Conservation (phyloP, 129 eudicot genomes). For the Lonicera japonica region DNA sequence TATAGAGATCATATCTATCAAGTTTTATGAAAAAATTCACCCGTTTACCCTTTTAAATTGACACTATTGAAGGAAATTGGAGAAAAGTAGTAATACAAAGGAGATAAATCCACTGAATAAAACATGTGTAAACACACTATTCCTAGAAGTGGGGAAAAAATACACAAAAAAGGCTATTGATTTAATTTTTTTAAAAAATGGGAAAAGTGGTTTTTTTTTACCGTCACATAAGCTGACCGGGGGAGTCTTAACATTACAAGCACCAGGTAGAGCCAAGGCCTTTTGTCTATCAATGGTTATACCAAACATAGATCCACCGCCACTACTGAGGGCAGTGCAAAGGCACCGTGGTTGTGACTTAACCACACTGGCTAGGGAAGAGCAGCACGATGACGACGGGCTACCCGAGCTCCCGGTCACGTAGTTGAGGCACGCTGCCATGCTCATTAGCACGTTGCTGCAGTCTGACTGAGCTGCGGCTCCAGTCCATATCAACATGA, state of each 20-base stretch:
- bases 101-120: too few relatives aligned
- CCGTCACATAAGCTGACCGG: conserved; percentile 35
- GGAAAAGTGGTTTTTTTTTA: too few relatives aligned
- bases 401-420: conserved; percentile 21
- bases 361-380: conserved; percentile 23
- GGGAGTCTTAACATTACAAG: conserved; percentile 34
- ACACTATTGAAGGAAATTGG: too few relatives aligned
- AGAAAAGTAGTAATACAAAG: too few relatives aligned
- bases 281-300: conserved; percentile 2
- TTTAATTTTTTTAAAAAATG: too few relatives aligned
- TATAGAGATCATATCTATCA: too few relatives aligned
- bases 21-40: too few relatives aligned
- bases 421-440: conserved; percentile 31
- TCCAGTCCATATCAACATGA: background rate
- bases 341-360: conserved; percentile 24
- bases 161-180: too few relatives aligned
- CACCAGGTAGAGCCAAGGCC: conserved; percentile 25
- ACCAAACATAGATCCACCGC: conserved; percentile 11
- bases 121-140: too few relatives aligned
- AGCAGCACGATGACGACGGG: conserved; percentile 30
- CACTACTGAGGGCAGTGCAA: conserved; percentile 13
- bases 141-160: too few relatives aligned
- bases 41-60: too few relatives aligned
- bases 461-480: conserved; percentile 29
- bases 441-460: conserved; percentile 16